Evolutionary conservation across 1,139 yeast species (phyloP).

Genomic region (Casaregolazyma lundiana): DNA sequence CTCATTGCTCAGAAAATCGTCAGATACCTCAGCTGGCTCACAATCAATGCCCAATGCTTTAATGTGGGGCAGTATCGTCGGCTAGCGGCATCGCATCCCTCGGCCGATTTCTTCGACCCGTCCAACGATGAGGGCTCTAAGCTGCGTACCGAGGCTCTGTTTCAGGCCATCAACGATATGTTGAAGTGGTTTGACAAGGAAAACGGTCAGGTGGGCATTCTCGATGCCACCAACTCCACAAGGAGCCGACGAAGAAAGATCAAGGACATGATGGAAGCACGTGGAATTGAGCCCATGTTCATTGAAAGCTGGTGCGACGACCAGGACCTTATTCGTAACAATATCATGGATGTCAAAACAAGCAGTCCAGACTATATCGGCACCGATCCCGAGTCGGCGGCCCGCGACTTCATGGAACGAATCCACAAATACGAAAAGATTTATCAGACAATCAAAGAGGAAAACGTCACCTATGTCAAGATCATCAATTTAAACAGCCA

Average conservation of each 20-base stretch:
- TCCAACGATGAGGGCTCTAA: constrained; percentile 58
- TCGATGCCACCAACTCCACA: constrained; percentile 86
- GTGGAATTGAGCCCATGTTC: constrained; percentile 81
- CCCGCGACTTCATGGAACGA: constrained; percentile 64
- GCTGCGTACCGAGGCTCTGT: constrained; percentile 65
- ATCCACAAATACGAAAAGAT: constrained; percentile 67
- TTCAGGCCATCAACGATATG: constrained; percentile 74
- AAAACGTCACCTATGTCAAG: constrained; percentile 75
- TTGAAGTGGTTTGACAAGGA: constrained; percentile 80
- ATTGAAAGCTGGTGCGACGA: constrained; percentile 91
- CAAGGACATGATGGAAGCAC: constrained; percentile 55
- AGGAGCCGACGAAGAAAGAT: constrained; percentile 64
- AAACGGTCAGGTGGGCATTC: constrained; percentile 82
- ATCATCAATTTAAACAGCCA: constrained; percentile 83
- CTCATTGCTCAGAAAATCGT: constrained; percentile 78
- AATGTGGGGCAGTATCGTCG: constrained; percentile 87
- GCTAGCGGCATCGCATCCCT: constrained; percentile 49
- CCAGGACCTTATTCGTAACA: constrained; percentile 67
- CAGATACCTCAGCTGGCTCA: constrained; percentile 86
- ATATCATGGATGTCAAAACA: constrained; percentile 79
- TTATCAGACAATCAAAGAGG: constrained; percentile 64
- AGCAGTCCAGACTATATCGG: constrained; percentile 84
- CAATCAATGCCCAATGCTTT: constrained; percentile 80
- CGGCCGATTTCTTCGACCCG: constrained; percentile 75
- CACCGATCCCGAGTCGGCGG: constrained; percentile 66